A percentile compares a stretch with the other conserved stretches of the same genome.
phyloP scores from a whole-genome alignment of 768 basidiomycete species.

The Boletus rufocinnamomeus region DNA sequence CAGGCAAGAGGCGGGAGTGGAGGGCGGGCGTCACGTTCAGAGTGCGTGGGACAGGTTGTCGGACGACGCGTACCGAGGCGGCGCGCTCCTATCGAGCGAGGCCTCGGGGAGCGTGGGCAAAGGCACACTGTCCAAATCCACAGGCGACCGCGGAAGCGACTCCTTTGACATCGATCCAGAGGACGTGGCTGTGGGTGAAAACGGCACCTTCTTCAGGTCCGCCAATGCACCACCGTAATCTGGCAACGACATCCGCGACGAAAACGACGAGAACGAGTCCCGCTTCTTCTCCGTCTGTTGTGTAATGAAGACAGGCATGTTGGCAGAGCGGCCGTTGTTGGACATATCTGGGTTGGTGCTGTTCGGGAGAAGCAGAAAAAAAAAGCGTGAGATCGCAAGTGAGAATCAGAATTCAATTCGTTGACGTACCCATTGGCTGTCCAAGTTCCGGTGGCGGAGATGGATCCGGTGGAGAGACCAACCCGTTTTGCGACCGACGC shows the following conservation, averaged over 20 bases:
- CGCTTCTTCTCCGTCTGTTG: slow-evolving; percentile 47
- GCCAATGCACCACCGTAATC: slow-evolving; percentile 42
- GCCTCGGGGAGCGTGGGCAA: slow-evolving; percentile 26
- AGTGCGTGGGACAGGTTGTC: slow-evolving; percentile 24
- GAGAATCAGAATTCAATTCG: neutral
- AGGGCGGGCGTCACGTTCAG: neutral
- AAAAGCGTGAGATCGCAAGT: slow-evolving; percentile 1
- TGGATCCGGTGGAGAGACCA: slow-evolving; percentile 33
- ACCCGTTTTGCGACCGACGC: slow-evolving; percentile 39
- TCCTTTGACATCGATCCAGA: slow-evolving; percentile 30
- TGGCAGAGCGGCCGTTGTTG: slow-evolving; percentile 21
- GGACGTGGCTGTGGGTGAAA: slow-evolving; percentile 25
- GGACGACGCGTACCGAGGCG: slow-evolving; percentile 26
- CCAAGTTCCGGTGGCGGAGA: slow-evolving; percentile 28
- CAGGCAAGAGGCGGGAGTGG: no score
- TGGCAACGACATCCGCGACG: slow-evolving; percentile 43
- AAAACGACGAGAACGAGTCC: slow-evolving; percentile 51
- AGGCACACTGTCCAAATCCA: slow-evolving; percentile 15
- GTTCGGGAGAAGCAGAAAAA: neutral
- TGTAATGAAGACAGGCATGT: slow-evolving; percentile 49
- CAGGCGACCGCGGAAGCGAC: slow-evolving; percentile 26
- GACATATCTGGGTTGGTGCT: slow-evolving; percentile 29
- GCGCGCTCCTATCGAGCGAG: slow-evolving; percentile 10
- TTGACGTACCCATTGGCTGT: slow-evolving; percentile 30
- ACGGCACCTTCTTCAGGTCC: slow-evolving; percentile 25